A percentile compares a stretch with the other conserved stretches of the same genome.
Evolutionary conservation across 2,329 filamentous ascomycete genomes (phyloP).

Genomic region (Pseudopithomyces chartarum): DNA sequence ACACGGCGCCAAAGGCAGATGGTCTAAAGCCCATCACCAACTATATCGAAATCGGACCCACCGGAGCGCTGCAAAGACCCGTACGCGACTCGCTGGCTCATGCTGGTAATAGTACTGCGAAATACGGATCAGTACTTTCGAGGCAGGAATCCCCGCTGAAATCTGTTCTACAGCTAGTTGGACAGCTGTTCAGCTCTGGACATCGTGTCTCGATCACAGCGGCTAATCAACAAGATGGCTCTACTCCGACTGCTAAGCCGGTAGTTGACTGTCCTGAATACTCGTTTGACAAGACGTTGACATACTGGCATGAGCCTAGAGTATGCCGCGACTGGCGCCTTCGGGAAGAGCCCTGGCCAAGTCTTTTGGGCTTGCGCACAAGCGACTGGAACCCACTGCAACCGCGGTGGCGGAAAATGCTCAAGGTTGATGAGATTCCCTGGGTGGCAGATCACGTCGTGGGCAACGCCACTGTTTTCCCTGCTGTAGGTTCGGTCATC

Average conservation of each 20-base stretch:
- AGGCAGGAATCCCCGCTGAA: background rate
- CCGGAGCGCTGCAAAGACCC: constrained; percentile 36
- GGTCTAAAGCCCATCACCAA: constrained; percentile 25
- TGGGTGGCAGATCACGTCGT: constrained; percentile 32
- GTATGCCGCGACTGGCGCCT: constrained; percentile 11
- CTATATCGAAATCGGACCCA: constrained; percentile 38
- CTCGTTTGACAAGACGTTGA: constrained; percentile 29
- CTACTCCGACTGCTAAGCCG: background rate
- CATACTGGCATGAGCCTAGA: constrained; percentile 26
- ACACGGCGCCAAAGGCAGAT: background rate
- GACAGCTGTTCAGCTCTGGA: background rate
- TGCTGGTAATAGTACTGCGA: background rate
- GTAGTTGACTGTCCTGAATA: constrained; percentile 12
- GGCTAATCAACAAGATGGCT: background rate
- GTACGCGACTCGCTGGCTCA: constrained; percentile 5
- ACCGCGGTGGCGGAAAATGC: constrained; percentile 51
- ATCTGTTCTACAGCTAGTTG: background rate
- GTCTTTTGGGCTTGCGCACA: constrained; percentile 15
- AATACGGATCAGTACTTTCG: background rate
- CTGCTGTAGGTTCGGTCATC: constrained; percentile 19
- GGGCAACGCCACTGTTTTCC: constrained; percentile 22
- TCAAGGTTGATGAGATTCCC: constrained; percentile 26
- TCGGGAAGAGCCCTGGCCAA: constrained; percentile 11
- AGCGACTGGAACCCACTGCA: constrained; percentile 30
- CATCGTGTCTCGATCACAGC: background rate